phyloP scores from a whole-genome alignment of 2,329 filamentous ascomycete species.

The Sporothrix pallida region DNA sequence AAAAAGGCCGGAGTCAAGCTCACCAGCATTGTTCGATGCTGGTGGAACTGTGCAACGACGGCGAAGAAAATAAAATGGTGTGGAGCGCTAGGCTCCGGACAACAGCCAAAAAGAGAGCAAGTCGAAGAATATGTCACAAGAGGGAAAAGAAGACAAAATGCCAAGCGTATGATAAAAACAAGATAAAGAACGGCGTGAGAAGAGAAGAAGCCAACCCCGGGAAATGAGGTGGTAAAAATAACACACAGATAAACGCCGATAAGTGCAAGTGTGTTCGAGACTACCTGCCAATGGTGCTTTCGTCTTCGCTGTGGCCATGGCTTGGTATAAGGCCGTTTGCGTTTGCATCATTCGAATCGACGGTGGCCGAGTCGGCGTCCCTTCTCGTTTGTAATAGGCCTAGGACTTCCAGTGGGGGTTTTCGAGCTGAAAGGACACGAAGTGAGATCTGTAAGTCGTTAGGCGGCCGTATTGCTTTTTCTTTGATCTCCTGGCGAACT shows the following conservation, averaged over 20 bases:
- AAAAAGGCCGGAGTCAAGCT: neutral
- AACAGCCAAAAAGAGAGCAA: neutral
- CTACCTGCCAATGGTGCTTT: conserved; percentile 35
- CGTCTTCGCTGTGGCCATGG: conserved; percentile 31
- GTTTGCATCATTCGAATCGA: neutral
- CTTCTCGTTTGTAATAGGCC: conserved; percentile 24
- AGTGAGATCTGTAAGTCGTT: conserved; percentile 55
- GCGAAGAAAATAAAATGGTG: neutral
- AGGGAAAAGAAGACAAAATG: neutral
- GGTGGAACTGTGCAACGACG: neutral
- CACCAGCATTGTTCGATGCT: neutral
- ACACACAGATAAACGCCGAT: neutral
- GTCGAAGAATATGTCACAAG: neutral
- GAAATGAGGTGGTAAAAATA: neutral
- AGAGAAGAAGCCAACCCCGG: neutral
- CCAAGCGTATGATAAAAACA: neutral
- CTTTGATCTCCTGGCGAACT: conserved; percentile 56
- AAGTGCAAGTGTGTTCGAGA: neutral
- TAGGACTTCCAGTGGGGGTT: conserved; percentile 47
- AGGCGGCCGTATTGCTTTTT: conserved; percentile 51
- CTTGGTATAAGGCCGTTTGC: neutral
- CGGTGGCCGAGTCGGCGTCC: neutral
- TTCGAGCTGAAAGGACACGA: conserved; percentile 56
- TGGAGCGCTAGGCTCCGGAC: neutral
- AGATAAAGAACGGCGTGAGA: neutral